These are phyloP conservation scores for Margaritispora aquatica DNA, from an alignment of 495 filamentous ascomycete species.

Conservation along the genomic window DNA sequence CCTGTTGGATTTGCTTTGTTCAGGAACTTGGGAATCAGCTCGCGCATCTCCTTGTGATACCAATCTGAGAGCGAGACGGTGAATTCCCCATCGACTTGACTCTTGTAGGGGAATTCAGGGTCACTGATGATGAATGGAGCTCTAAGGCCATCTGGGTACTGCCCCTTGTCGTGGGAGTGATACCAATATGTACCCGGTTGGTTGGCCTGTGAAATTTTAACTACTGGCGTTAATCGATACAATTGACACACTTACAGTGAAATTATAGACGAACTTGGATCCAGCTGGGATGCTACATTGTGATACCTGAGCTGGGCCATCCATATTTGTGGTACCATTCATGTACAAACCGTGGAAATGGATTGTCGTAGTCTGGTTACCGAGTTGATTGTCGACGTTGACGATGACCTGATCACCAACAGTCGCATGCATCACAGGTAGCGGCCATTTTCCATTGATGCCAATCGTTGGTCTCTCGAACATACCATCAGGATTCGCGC, in stretches of 20 bases:
- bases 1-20: conserved; percentile 52
- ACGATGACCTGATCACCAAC: conserved; percentile 68
- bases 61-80: conserved; percentile 52
- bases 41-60: conserved; percentile 35
- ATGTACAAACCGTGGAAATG: conserved; percentile 64
- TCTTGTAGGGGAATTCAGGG: conserved; percentile 43
- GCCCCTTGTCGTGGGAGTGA: conserved; percentile 54
- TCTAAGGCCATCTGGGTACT: conserved; percentile 61
- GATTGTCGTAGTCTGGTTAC: conserved; percentile 51
- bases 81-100: conserved; percentile 52
- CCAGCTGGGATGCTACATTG: conserved; percentile 47
- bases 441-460: conserved; percentile 77
- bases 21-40: conserved; percentile 49
- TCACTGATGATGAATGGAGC: conserved; percentile 57
- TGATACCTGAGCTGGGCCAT: conserved; percentile 51
- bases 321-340: conserved; percentile 58
- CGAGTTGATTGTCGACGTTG: conserved; percentile 66
- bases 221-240: conserved; percentile 10
- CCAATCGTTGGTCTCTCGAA: conserved; percentile 64
- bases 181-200: conserved; percentile 71
- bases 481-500: conserved; percentile 70
- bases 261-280: conserved; percentile 36
- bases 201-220: conserved; percentile 32
- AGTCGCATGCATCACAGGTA: conserved; percentile 60
- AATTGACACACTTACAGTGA: conserved; percentile 17